A percentile compares a stretch with the other conserved stretches of the same genome.
phyloP scores from a whole-genome alignment of 768 basidiomycete species.

The Solioccasus polychromus region DNA sequence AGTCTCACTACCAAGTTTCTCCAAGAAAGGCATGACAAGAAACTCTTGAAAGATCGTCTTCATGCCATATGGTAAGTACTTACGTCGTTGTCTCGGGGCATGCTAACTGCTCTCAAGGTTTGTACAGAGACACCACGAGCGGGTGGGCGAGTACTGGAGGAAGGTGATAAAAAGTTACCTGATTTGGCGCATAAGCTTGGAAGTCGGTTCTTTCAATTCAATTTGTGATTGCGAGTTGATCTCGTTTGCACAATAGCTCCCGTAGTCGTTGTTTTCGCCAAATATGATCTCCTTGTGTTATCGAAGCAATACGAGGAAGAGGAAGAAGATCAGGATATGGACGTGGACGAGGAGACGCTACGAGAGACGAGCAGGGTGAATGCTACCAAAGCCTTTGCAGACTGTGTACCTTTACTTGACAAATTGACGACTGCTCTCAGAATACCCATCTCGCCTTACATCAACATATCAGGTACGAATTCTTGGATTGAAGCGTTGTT shows the following conservation, averaged over 20 bases:
- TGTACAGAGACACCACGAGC: slow-evolving; percentile 9
- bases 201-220: slow-evolving; percentile 2
- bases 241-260: slow-evolving; percentile 1
- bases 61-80: slow-evolving; percentile 6
- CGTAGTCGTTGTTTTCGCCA: slow-evolving; percentile 6
- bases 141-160: slow-evolving; percentile 6
- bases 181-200: not conserved
- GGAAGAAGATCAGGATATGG: too few relatives aligned
- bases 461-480: not conserved
- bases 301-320: slow-evolving; percentile 1
- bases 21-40: not conserved
- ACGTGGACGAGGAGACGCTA: not conserved
- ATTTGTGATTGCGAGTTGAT: too few relatives aligned
- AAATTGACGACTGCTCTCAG: not conserved
- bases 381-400: not conserved
- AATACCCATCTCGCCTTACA: not conserved
- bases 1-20: not conserved
- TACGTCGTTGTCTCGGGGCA: too few relatives aligned
- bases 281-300: slow-evolving; percentile 4
- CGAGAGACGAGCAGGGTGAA: not conserved
- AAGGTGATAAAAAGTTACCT: slow-evolving; percentile 7
- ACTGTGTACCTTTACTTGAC: not conserved
- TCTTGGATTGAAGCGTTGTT: not conserved
- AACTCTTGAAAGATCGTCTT: not conserved
- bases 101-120: not conserved